Percentiles rank a stretch among this genome's conserved stretches.
These are phyloP conservation scores for Malassezia brasiliensis DNA, from an alignment of 1,284 basidiomycete genomes.

Conservation along the genomic window DNA sequence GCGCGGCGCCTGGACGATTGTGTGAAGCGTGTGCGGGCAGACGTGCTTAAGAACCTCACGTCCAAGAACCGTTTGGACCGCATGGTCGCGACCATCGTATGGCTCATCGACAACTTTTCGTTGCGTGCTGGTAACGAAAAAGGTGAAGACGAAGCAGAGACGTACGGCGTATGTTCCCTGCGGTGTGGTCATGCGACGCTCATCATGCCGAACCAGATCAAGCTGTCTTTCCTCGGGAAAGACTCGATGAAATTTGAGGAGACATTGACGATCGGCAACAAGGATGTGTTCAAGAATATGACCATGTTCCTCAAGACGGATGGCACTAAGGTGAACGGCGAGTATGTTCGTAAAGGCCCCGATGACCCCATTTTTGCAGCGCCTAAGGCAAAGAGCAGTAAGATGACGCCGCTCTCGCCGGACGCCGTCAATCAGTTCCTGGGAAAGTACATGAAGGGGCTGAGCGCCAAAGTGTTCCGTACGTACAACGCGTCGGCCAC, in stretches of 20 bases:
- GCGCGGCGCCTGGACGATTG: conserved; percentile 40
- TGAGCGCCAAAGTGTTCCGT: conserved; percentile 48
- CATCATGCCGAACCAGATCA: conserved; percentile 34
- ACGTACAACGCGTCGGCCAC: conserved; percentile 48
- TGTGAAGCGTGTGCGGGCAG: conserved; percentile 36
- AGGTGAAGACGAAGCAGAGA: conserved; percentile 47
- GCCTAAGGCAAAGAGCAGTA: conserved; percentile 23
- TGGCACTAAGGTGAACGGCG: conserved; percentile 47
- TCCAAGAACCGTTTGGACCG: conserved; percentile 41
- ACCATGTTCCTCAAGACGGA: conserved; percentile 41
- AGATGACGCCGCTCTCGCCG: conserved; percentile 29
- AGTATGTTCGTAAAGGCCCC: conserved; percentile 75
- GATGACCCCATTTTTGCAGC: conserved; percentile 74
- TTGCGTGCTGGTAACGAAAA: conserved; percentile 48
- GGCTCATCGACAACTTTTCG: conserved; percentile 48
- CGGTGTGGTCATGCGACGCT: conserved; percentile 43
- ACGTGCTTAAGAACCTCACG: conserved; percentile 38
- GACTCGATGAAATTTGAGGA: conserved; percentile 48
- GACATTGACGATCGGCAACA: conserved; percentile 34
- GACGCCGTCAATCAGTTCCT: conserved; percentile 45
- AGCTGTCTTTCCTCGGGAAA: conserved; percentile 46
- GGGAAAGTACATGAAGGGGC: conserved; percentile 42
- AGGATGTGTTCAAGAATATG: conserved; percentile 45
- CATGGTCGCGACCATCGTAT: conserved; percentile 46
- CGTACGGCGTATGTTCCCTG: conserved; percentile 46